phyloP scores from a whole-genome alignment of 2,329 filamentous ascomycete species.

The Eurotiales sp. region DNA sequence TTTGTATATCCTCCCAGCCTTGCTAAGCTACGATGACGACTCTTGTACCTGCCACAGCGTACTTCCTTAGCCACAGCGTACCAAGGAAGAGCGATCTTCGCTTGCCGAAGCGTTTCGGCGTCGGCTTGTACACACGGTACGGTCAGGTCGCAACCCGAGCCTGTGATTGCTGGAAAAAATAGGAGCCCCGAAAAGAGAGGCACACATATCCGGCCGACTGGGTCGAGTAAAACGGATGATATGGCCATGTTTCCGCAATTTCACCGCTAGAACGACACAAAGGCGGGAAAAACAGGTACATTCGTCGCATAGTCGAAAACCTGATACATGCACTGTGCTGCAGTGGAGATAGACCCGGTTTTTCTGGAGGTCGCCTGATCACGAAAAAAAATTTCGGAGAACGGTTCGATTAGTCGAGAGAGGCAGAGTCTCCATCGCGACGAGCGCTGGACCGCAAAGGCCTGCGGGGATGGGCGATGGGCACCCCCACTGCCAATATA shows the following conservation, averaged over 20 bases:
- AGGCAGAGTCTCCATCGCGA: neutral
- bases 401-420: neutral
- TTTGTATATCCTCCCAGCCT: too few relatives aligned
- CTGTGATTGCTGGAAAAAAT: constrained; percentile 15
- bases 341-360: constrained; percentile 9
- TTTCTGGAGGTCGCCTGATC: constrained; percentile 28
- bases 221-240: neutral
- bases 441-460: too few relatives aligned
- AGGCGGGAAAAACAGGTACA: too few relatives aligned
- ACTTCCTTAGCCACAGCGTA: too few relatives aligned
- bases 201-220: neutral
- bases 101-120: neutral
- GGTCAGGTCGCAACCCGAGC: constrained; percentile 5
- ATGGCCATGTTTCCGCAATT: too few relatives aligned
- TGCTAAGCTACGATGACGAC: too few relatives aligned
- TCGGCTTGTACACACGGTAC: neutral
- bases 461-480: neutral
- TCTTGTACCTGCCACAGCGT: too few relatives aligned
- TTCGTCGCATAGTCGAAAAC: neutral
- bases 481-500: neutral
- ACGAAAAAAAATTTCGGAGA: constrained; percentile 24
- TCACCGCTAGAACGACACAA: too few relatives aligned
- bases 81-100: neutral
- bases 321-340: too few relatives aligned
- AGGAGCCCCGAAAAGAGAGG: neutral